Conservation (phyloP, 2,329 filamentous ascomycete genomes). For the Tolypocladium endophyticum region DNA sequence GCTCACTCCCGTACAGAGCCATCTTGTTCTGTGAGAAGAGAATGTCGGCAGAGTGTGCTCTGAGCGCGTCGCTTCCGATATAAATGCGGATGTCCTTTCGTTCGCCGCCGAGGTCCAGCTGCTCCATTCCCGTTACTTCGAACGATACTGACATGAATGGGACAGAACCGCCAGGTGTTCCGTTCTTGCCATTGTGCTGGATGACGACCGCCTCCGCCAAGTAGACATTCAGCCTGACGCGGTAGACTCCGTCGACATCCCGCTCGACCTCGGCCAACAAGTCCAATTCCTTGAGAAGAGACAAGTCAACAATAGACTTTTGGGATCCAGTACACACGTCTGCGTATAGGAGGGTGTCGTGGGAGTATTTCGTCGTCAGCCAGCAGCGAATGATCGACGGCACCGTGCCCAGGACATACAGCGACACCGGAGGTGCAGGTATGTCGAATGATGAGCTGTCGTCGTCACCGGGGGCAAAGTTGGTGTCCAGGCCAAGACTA, state of each 20-base stretch:
- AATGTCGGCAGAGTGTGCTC: slow-evolving; percentile 80
- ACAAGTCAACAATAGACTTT: slow-evolving; percentile 69
- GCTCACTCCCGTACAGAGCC: slow-evolving; percentile 75
- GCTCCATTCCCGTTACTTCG: slow-evolving; percentile 53
- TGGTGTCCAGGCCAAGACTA: slow-evolving; percentile 74
- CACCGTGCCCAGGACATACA: slow-evolving; percentile 78
- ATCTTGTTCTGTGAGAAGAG: slow-evolving; percentile 87
- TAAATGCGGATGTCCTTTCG: slow-evolving; percentile 69
- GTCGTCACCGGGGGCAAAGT: slow-evolving; percentile 49
- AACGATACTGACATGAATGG: slow-evolving; percentile 76
- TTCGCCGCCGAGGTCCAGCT: slow-evolving; percentile 22
- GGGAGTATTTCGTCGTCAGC: slow-evolving; percentile 83
- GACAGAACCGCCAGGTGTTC: slow-evolving; percentile 58
- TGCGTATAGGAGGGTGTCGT: slow-evolving; percentile 80
- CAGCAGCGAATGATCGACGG: slow-evolving; percentile 94
- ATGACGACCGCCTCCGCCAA: slow-evolving; percentile 82
- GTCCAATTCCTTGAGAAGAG: slow-evolving; percentile 64
- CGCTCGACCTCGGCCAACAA: slow-evolving; percentile 56
- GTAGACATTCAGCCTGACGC: slow-evolving; percentile 72
- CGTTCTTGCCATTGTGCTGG: slow-evolving; percentile 61
- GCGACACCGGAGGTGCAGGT: slow-evolving; percentile 67
- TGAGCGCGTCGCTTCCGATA: slow-evolving; percentile 78
- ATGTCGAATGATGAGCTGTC: slow-evolving; percentile 62
- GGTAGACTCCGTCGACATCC: slow-evolving; percentile 53
- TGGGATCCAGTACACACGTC: slow-evolving; percentile 88